Percentiles rank a stretch among this genome's conserved stretches.
Conservation (phyloP, 139 green algal genomes). For the Chlamydomonas schloesseri region DNA sequence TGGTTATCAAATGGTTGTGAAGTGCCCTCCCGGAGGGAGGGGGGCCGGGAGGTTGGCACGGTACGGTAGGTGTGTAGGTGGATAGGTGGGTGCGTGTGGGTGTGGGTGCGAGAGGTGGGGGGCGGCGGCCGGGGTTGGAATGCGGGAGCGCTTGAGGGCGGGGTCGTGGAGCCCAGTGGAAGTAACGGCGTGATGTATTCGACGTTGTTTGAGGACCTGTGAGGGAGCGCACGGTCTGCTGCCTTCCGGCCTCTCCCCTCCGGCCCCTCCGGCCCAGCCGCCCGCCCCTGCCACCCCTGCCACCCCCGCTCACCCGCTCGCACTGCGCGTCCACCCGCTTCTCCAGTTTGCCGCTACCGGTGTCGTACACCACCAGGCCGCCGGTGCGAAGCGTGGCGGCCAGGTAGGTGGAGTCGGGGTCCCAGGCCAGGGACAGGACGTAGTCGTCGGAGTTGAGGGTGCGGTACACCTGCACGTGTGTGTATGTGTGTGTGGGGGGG, state of each 20-base stretch:
- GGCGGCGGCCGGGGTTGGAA: too few relatives aligned
- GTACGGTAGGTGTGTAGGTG: too few relatives aligned
- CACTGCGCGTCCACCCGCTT: slow-evolving; percentile 28
- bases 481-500: neutral
- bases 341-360: slow-evolving; percentile 37
- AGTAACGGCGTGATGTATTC: too few relatives aligned
- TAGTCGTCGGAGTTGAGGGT: slow-evolving; percentile 66
- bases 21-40: too few relatives aligned
- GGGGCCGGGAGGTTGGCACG: too few relatives aligned
- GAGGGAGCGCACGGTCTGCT: too few relatives aligned
- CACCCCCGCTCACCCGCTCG: slow-evolving; percentile 50
- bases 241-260: neutral
- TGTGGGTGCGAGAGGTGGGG: too few relatives aligned
- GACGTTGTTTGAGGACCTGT: too few relatives aligned
- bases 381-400: slow-evolving; percentile 72
- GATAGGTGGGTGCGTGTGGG: too few relatives aligned
- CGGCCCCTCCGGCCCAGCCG: neutral
- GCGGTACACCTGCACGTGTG: slow-evolving; percentile 50
- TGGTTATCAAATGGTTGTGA: neutral
- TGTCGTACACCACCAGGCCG: slow-evolving; percentile 74
- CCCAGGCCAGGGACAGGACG: slow-evolving; percentile 80
- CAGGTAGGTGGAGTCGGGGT: slow-evolving; percentile 84
- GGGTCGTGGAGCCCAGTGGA: too few relatives aligned
- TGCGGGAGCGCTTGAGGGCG: too few relatives aligned
- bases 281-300: neutral